Percentiles rank a stretch among this genome's conserved stretches.
Conservation (phyloP, 805 yeast genomes). For the Pichia nanzhaoensis region DNA sequence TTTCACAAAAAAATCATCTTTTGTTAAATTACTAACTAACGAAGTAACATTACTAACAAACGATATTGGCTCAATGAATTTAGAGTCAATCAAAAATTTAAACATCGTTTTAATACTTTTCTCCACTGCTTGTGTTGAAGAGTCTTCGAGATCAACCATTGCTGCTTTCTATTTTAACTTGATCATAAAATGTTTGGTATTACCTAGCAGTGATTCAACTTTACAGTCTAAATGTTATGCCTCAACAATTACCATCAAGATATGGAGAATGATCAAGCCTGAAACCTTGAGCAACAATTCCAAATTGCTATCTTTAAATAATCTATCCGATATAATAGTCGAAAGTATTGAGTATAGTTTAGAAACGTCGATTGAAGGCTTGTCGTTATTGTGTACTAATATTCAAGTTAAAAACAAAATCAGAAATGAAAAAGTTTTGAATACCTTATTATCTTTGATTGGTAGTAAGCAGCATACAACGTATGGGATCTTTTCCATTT, state of each 20-base stretch:
- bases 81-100: conserved; percentile 6
- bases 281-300: conserved; percentile 23
- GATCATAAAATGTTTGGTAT: conserved; percentile 17
- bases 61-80: conserved; percentile 4
- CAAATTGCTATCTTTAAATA: conserved; percentile 29
- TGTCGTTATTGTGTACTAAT: conserved; percentile 33
- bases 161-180: conserved; percentile 38
- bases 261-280: conserved; percentile 46
- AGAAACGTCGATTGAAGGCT: conserved; percentile 27
- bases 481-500: conserved; percentile 37
- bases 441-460: conserved; percentile 16
- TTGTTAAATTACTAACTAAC: conserved; percentile 18
- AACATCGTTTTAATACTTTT: conserved; percentile 29
- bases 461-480: conserved; percentile 8
- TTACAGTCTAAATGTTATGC: conserved; percentile 9
- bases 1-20: conserved; percentile 16
- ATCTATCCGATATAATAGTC: conserved; percentile 25
- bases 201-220: background rate
- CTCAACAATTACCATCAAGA: conserved; percentile 45
- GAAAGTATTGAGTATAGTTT: conserved; percentile 24
- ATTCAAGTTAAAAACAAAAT: conserved; percentile 28
- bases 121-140: conserved; percentile 45
- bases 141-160: conserved; percentile 41
- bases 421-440: conserved; percentile 31
- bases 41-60: conserved; percentile 18